These are phyloP conservation scores for Dicorynia guianensis DNA, from an alignment of 306 rosid species.

Conservation along the genomic window DNA sequence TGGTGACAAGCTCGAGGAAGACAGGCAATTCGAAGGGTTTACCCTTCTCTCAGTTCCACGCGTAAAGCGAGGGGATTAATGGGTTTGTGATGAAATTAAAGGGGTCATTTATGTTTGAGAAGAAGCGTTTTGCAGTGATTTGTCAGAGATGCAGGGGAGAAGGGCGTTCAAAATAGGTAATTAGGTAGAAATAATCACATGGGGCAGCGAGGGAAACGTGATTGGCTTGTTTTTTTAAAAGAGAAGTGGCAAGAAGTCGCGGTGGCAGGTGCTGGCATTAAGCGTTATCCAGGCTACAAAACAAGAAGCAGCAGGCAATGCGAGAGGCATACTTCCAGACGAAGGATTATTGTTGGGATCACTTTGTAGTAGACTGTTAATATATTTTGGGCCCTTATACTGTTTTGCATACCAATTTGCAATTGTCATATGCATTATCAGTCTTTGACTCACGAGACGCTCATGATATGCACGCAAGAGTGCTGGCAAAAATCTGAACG, in stretches of 20 bases:
- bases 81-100: background rate
- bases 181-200: slow-evolving; percentile 1
- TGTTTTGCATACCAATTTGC: too few species aligned
- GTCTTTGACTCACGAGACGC: background rate
- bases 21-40: background rate
- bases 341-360: slow-evolving; percentile 28
- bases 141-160: background rate
- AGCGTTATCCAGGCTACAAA: slow-evolving; percentile 7
- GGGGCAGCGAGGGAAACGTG: slow-evolving; percentile 42
- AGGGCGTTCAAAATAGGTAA: background rate
- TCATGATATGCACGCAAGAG: too few species aligned
- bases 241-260: background rate
- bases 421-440: background rate
- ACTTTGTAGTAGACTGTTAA: background rate
- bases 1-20: slow-evolving; percentile 19
- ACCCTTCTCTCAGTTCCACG: too few species aligned
- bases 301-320: too few species aligned
- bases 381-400: too few species aligned
- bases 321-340: slow-evolving; percentile 33
- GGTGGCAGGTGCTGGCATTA: background rate
- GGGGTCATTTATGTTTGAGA: background rate
- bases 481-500: too few species aligned
- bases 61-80: too few species aligned
- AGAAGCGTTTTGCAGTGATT: background rate
- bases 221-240: slow-evolving; percentile 30